Percentiles rank a stretch among this genome's conserved stretches.
Conservation (phyloP, 2,329 filamentous ascomycete genomes). For the Gremmenia infestans region DNA sequence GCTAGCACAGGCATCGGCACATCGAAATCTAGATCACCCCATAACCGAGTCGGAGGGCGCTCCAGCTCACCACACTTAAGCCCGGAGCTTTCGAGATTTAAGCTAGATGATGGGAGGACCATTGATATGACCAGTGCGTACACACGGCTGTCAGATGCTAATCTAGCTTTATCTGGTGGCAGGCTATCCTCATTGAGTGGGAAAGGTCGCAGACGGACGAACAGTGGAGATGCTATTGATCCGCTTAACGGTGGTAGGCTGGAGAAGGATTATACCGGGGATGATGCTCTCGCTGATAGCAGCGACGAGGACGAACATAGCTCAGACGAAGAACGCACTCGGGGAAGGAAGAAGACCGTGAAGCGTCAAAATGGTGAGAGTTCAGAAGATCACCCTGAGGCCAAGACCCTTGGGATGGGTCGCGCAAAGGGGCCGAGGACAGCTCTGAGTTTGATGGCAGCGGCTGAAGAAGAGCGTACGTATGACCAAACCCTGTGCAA, state of each 20-base stretch:
- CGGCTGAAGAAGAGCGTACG: constrained; percentile 75
- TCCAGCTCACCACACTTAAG: constrained; percentile 25
- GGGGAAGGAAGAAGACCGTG: constrained; percentile 51
- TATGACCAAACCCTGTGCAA: constrained; percentile 17
- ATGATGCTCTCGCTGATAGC: constrained; percentile 26
- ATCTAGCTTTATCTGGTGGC: constrained; percentile 58
- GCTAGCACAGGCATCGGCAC: constrained; percentile 15
- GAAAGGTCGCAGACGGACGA: constrained; percentile 18
- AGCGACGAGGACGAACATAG: constrained; percentile 36
- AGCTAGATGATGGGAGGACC: constrained; percentile 55
- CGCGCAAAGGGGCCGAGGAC: constrained; percentile 37
- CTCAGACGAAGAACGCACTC: constrained; percentile 61
- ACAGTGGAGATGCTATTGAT: constrained; percentile 16
- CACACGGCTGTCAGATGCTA: constrained; percentile 65
- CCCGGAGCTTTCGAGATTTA: constrained; percentile 34
- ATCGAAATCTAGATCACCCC: constrained; percentile 29
- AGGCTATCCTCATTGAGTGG: constrained; percentile 46
- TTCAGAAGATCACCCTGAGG: constrained; percentile 31
- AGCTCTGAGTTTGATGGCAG: constrained; percentile 61
- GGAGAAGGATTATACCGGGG: constrained; percentile 27
- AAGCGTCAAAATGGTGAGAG: constrained; percentile 24
- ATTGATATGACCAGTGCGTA: constrained; percentile 68
- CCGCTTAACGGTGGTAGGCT: constrained; percentile 18
- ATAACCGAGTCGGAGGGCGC: constrained; percentile 25
- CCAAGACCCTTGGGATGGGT: constrained; percentile 31